Percentiles rank a stretch among this genome's conserved stretches.
Evolutionary conservation across 805 yeast genomes (phyloP).

Genomic region (Cyberlindnera galapagoensis): DNA sequence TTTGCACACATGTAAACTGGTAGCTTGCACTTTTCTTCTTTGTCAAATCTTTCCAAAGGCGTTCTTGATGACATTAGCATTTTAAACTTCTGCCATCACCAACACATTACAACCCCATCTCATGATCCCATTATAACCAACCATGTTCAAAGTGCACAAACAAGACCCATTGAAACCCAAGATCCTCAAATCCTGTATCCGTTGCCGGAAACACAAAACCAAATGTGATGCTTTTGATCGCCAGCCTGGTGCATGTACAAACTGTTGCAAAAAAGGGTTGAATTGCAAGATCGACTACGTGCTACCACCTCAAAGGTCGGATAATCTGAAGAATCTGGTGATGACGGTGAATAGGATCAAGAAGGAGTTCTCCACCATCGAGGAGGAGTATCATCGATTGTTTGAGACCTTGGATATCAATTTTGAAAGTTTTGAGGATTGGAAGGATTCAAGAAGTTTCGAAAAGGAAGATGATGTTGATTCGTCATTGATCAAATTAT

Average conservation of each 20-base stretch:
- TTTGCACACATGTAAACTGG: neutral
- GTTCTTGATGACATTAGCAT: no score
- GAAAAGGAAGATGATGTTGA: constrained; percentile 4
- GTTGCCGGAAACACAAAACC: constrained; percentile 62
- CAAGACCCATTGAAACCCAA: constrained; percentile 28
- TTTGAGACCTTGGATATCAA: constrained; percentile 10
- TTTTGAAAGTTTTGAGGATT: constrained; percentile 14
- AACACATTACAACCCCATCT: no score
- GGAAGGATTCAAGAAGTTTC: constrained; percentile 7
- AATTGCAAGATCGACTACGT: constrained; percentile 52
- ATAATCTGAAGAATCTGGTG: constrained; percentile 20
- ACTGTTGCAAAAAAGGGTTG: constrained; percentile 45
- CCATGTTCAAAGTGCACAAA: constrained; percentile 4
- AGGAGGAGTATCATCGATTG: constrained; percentile 9
- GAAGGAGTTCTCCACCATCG: constrained; percentile 8
- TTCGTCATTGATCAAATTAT: constrained; percentile 9
- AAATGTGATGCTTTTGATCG: constrained; percentile 52
- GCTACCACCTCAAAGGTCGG: constrained; percentile 38
- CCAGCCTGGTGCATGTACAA: constrained; percentile 50
- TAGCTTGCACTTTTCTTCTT: neutral
- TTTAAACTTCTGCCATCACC: neutral
- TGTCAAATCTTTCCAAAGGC: neutral
- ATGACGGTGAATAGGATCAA: constrained; percentile 15
- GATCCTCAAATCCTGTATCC: constrained; percentile 49
- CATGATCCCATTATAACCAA: no score